These are phyloP conservation scores for Lichtheimia corymbifera DNA, from an alignment of 371 early-diverging fungal genomes.

Conservation along the genomic window DNA sequence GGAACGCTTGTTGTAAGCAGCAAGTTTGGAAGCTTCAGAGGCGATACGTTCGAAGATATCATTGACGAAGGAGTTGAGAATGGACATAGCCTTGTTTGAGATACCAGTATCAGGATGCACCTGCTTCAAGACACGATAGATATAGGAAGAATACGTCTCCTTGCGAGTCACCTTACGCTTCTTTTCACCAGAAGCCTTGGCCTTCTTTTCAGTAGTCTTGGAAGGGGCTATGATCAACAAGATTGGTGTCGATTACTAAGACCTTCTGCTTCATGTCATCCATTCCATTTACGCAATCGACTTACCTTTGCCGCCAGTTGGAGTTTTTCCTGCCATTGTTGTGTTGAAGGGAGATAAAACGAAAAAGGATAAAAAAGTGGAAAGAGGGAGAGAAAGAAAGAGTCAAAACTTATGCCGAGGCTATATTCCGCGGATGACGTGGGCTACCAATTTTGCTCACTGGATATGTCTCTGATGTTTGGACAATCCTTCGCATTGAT, in stretches of 20 bases:
- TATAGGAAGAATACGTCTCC: conserved; percentile 94
- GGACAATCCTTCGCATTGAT: too few relatives aligned
- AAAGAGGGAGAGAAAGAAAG: background rate
- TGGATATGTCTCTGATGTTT: too few relatives aligned
- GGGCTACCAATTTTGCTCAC: too few relatives aligned
- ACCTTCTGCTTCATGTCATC: too few relatives aligned
- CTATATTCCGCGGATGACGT: too few relatives aligned
- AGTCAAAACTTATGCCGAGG: too few relatives aligned
- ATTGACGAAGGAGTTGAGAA: conserved; percentile 97
- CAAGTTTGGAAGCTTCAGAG: conserved; percentile 89
- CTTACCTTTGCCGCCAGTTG: conserved; percentile 22
- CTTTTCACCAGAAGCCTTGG: conserved; percentile 50
- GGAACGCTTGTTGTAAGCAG: conserved; percentile 93
- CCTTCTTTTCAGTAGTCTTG: conserved; percentile 60
- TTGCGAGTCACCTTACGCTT: conserved; percentile 68
- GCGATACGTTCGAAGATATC: conserved; percentile 96
- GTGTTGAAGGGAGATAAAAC: background rate
- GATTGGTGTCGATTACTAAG: too few relatives aligned
- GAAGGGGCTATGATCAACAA: conserved; percentile 53
- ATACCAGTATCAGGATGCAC: conserved; percentile 98
- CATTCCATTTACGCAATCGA: background rate
- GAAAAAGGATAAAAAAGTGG: background rate
- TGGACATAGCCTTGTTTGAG: conserved; percentile 98
- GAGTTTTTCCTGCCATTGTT: conserved; percentile 18
- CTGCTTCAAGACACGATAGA: conserved; percentile 97